A percentile compares a stretch with the other conserved stretches of the same genome.
Evolutionary conservation across 371 early-diverging fungal genomes (phyloP).

Genomic region (Rhizopus sp.): DNA sequence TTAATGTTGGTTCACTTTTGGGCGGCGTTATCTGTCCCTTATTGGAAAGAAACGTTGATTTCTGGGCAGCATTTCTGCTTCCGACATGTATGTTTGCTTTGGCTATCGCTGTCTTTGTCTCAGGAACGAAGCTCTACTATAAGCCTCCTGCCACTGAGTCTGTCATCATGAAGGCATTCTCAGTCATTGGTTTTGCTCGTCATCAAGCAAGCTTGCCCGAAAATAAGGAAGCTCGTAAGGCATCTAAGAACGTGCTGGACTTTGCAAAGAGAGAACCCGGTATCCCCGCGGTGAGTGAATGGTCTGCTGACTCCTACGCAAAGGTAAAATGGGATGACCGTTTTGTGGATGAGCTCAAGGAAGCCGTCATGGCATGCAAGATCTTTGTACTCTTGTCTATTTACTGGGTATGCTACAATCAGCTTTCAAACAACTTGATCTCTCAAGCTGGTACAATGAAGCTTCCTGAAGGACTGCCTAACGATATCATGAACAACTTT

Average conservation of each 20-base stretch:
- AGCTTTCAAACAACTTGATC: conserved; percentile 71
- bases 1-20: conserved; percentile 75
- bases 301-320: conserved; percentile 45
- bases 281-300: conserved; percentile 38
- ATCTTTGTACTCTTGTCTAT: conserved; percentile 69
- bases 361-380: conserved; percentile 66
- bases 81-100: conserved; percentile 68
- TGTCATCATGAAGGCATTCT: conserved; percentile 54
- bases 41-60: conserved; percentile 38
- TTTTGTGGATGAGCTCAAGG: conserved; percentile 68
- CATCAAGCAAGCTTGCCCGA: conserved; percentile 35
- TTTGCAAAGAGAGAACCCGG: conserved; percentile 56
- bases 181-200: conserved; percentile 47
- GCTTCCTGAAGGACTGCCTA: conserved; percentile 54
- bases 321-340: conserved; percentile 57
- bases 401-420: conserved; percentile 77
- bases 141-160: conserved; percentile 59
- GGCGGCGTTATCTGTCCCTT: conserved; percentile 63
- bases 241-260: conserved; percentile 36
- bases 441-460: conserved; percentile 68
- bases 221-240: conserved; percentile 31
- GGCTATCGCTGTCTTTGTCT: conserved; percentile 58
- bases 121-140: conserved; percentile 58
- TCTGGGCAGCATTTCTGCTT: conserved; percentile 61
- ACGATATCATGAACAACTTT: conserved; percentile 63